Conservation (phyloP, 2,329 filamentous ascomycete species). For the Botrytis hyacinthi region DNA sequence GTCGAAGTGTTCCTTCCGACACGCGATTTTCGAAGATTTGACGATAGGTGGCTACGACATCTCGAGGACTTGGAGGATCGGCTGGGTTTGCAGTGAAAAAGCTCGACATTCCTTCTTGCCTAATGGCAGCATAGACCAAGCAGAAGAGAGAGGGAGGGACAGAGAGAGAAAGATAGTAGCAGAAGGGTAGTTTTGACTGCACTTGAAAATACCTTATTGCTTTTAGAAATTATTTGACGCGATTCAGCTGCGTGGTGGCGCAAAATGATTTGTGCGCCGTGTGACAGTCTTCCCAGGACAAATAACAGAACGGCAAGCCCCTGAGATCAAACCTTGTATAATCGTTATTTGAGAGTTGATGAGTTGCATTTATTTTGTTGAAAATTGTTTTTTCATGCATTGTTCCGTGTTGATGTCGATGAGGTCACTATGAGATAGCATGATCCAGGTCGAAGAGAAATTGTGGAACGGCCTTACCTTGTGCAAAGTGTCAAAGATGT, state of each 20-base stretch:
- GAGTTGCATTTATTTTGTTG: neutral
- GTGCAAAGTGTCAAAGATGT: neutral
- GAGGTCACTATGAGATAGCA: neutral
- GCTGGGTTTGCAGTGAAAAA: neutral
- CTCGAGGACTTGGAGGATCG: slow-evolving; percentile 25
- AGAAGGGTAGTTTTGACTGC: neutral
- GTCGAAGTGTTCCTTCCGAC: slow-evolving; percentile 44
- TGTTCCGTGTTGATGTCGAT: neutral
- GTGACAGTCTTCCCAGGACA: neutral
- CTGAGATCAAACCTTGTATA: neutral
- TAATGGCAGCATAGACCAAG: neutral
- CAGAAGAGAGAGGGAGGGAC: neutral
- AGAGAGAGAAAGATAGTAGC: neutral
- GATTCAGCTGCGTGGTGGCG: neutral
- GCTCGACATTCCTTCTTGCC: slow-evolving; percentile 3
- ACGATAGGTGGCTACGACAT: slow-evolving; percentile 40
- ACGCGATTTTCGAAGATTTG: slow-evolving; percentile 41
- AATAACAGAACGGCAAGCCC: neutral
- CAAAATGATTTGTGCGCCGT: neutral
- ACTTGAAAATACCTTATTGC: slow-evolving; percentile 2
- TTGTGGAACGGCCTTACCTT: neutral
- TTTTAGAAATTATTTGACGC: neutral
- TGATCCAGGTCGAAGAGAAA: neutral
- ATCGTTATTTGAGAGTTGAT: neutral
- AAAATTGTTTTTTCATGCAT: neutral